These are phyloP conservation scores for Penicillium oxalicum DNA, from an alignment of 2,329 filamentous ascomycete species.

Conservation along the genomic window DNA sequence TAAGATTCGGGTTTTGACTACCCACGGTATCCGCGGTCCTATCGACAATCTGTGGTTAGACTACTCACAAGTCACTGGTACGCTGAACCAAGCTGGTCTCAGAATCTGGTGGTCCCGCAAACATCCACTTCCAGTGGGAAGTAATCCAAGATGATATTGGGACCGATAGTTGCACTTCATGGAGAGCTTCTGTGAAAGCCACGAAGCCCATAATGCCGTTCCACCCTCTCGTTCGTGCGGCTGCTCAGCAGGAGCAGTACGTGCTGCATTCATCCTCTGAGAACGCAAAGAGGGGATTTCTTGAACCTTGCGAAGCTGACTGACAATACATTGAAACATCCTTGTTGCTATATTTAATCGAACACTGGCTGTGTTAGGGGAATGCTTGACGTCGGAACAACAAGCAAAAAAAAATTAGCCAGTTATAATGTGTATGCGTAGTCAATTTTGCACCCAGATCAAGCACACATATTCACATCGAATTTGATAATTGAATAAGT, in stretches of 20 bases:
- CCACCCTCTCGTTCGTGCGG: conserved; percentile 3
- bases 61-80: conserved; percentile 11
- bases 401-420: not conserved
- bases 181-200: conserved; percentile 9
- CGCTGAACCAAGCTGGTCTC: conserved; percentile 9
- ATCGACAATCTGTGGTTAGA: conserved; percentile 11
- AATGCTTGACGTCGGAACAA: not conserved
- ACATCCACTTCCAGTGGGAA: conserved; percentile 6
- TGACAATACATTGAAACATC: not conserved
- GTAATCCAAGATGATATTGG: not conserved
- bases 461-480: not conserved
- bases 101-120: conserved; percentile 4
- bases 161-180: conserved; percentile 1
- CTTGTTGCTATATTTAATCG: not conserved
- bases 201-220: conserved; percentile 6
- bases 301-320: not conserved
- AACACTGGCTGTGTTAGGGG: not conserved
- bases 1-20: conserved; percentile 2
- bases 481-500: not conserved
- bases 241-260: not conserved
- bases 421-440: not conserved
- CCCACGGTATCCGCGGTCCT: conserved; percentile 8
- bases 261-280: not conserved
- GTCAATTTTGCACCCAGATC: not conserved
- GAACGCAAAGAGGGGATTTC: not conserved